phyloP scores from a whole-genome alignment of 495 filamentous ascomycete species.

The Hyphodiscus hymeniophilus region DNA sequence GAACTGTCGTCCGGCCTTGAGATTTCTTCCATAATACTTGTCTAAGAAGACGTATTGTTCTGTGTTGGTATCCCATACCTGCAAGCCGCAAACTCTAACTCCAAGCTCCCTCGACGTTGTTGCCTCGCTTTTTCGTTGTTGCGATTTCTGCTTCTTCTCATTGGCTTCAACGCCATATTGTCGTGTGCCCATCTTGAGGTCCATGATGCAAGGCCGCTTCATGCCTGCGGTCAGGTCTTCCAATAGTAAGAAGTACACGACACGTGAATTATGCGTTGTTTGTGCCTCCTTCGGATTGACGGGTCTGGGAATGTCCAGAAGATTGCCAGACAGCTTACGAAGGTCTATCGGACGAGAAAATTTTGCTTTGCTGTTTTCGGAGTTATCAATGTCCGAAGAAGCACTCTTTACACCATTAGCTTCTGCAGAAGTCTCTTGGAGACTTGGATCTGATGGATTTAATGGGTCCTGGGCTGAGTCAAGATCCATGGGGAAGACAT shows the following conservation, averaged over 20 bases:
- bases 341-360: conserved; percentile 5
- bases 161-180: conserved; percentile 94
- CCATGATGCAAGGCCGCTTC: conserved; percentile 91
- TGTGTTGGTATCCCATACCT: conserved; percentile 83
- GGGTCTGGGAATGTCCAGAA: conserved; percentile 38
- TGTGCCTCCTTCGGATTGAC: conserved; percentile 78
- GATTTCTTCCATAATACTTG: conserved; percentile 89
- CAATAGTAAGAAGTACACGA: conserved; percentile 89
- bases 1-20: conserved; percentile 86
- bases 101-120: conserved; percentile 90
- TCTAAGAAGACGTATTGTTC: conserved; percentile 84
- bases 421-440: background rate
- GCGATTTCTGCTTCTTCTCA: conserved; percentile 87
- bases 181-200: conserved; percentile 98
- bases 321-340: conserved; percentile 13
- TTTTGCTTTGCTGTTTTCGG: background rate
- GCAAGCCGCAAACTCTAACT: conserved; percentile 90
- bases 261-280: conserved; percentile 49
- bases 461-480: conserved; percentile 22
- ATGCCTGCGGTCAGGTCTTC: conserved; percentile 96
- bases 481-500: conserved; percentile 66
- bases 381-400: background rate
- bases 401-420: background rate
- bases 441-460: background rate
- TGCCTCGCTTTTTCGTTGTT: conserved; percentile 81